Base-by-base conservation (phyloP, 2,329 filamentous ascomycete genomes). In the Neofusicoccum cordaticola region DNA sequence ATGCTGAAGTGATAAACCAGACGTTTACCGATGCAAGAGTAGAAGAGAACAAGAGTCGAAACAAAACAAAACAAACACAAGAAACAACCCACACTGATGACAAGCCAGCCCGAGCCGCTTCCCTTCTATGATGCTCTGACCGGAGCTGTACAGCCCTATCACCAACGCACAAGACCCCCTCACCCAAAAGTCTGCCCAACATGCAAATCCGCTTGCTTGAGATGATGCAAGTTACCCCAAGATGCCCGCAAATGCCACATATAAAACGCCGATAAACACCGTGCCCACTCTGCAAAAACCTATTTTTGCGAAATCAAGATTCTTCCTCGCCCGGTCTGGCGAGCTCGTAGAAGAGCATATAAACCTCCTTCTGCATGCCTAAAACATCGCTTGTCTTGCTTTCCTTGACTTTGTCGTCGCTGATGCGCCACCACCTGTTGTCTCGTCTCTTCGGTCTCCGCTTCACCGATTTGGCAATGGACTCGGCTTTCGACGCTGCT, bases 391-490 rank as follows among this genome's bases (percentile, higher is more conserved):
- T 87, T 5, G 93, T 98, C 81, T 93, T 97, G 69, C 92, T 90
- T 78, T 98, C 94, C 74, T 94, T 95, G 71, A 98, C 87, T 78
- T 96, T 97, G 69, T 99, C 95, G 75, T 99, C 95, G 69, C 93
- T 97, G 69, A 99, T 96, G 41, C 95, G 88, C 95, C 95, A 99
- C 95, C 95, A 99, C 45, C 90, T 88, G 72, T 96, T 90, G 50
- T 84, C 85, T 12, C 81, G 78, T 72, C 86, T 88, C 69, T 84
- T 86, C n/a, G 71, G 66, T 66, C 85, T 86, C 69, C 86, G 88
- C 68, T 81, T 63, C 35, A 67, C 42, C 22, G 42, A 51, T 5
- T 76, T 84, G 0, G 85, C 83, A 7, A 88, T 82, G 0, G 72
- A 72, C 2, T 74, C 68, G 1, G 73, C 70, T 31, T 74, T 77